Evolutionary conservation across 2,329 filamentous ascomycete genomes (phyloP).

Genomic region (Alternaria conjuncta): DNA sequence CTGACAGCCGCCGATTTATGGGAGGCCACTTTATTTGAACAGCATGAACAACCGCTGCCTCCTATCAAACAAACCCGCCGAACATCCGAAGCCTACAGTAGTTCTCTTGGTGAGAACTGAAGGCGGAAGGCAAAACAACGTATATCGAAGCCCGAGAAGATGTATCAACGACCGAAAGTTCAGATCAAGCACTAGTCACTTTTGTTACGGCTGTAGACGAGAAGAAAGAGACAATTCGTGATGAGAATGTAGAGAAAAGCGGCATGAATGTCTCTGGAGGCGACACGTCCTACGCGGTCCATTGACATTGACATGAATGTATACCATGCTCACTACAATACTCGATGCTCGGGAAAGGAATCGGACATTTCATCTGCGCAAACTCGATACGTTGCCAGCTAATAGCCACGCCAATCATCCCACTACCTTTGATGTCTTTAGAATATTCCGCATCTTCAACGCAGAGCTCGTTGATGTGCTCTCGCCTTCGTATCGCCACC

Average conservation of each 20-base stretch:
- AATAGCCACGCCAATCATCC: background rate
- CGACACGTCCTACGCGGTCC: background rate
- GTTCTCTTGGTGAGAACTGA: background rate
- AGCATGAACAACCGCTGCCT: background rate
- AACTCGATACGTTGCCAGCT: background rate
- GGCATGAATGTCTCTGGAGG: background rate
- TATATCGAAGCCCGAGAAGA: background rate
- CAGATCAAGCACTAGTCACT: background rate
- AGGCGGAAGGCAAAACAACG: background rate
- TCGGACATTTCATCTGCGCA: background rate
- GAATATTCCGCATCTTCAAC: background rate
- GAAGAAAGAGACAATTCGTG: background rate
- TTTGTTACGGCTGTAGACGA: background rate
- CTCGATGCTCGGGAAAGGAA: background rate
- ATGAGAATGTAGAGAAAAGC: background rate
- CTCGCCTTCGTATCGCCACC: no score
- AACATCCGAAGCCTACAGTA: background rate
- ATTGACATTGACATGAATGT: background rate
- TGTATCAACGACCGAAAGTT: background rate
- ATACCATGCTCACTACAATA: background rate
- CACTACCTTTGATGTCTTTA: background rate
- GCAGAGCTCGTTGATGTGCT: background rate
- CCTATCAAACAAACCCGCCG: background rate
- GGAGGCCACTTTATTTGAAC: background rate
- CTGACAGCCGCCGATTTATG: background rate